These are phyloP conservation scores for Colletotrichum godetiae DNA, from an alignment of 2,329 filamentous ascomycete species.

Conservation along the genomic window DNA sequence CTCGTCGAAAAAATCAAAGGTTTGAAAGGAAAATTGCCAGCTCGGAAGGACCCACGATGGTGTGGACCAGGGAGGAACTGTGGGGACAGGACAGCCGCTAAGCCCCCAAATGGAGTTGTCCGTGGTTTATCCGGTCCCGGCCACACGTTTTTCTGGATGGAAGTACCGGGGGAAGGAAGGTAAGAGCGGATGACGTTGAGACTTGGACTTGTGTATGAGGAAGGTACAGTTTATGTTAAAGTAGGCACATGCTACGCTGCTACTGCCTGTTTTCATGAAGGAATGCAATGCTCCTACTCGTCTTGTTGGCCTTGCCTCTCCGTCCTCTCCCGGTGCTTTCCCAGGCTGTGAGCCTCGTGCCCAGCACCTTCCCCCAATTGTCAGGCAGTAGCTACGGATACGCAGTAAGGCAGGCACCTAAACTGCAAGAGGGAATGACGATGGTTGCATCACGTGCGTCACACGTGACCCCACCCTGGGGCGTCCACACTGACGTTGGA, in stretches of 20 bases:
- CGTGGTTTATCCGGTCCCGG: slow-evolving; percentile 33
- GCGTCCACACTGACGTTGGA: slow-evolving; percentile 15
- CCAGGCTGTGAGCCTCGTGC: background rate
- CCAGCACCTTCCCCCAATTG: background rate
- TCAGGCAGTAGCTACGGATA: background rate
- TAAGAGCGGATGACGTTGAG: slow-evolving; percentile 31
- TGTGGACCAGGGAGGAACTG: slow-evolving; percentile 34
- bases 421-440: background rate
- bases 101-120: background rate
- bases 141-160: slow-evolving; percentile 25
- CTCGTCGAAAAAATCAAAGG: slow-evolving; percentile 39
- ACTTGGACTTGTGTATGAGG: background rate
- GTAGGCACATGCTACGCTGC: background rate
- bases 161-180: slow-evolving; percentile 12
- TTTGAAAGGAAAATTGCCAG: slow-evolving; percentile 39
- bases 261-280: background rate
- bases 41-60: slow-evolving; percentile 36
- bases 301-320: background rate
- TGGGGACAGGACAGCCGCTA: slow-evolving; percentile 19
- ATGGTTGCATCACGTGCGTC: slow-evolving; percentile 28
- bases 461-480: slow-evolving; percentile 26
- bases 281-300: background rate
- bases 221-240: background rate
- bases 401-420: too few species aligned
- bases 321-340: background rate